Base-by-base conservation (phyloP, 2,329 filamentous ascomycete species). In the Corynespora cassiicola region DNA sequence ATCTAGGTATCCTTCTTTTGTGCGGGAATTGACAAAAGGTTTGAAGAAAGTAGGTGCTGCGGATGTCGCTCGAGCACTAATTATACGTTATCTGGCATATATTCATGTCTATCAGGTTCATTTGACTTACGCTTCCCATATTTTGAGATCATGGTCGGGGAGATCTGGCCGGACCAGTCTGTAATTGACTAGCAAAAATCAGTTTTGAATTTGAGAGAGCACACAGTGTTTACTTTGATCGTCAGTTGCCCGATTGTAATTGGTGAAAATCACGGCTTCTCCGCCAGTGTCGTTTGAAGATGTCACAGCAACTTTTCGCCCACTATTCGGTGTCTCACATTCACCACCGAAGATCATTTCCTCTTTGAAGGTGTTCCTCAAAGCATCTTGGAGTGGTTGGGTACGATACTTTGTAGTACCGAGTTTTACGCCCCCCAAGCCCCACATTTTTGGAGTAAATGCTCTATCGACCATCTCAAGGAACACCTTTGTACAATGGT, bases 11-110 rank as follows among this genome's bases (percentile, higher is more conserved):
- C 51, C 60, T 10, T 59, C 52, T 26, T 63, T 63, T 1, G 70
- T 70, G 17, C 64, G 56, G 14, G 56, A 48, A 36, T 77, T 65
- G 7, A 57, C 52, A 45, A 73, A 75, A 0, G 68, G 67, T 35
- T 70, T 70, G 54, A 76, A 76, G 38, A 63, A 71, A 2, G 52
- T 54, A 6, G 74, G 72, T 8, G 69, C 69, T 3, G 75, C 71
- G 6, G 71, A 63, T 4, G 73, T 72, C 10, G 73, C 74, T 17
- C 72, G 64, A n/a, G 72, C 69, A 14, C 67, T 70, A 32, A 27
- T n/a, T n/a, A n/a, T 20, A n/a, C 12, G 12, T 32, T 14, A 35
- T 15, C 11, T 15, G 28, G 14, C 26, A 20, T 20, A 33, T 14
- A 23, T 17, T 24, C n/a, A 33, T 4, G 4, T 14, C 7, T 8